Conservation (phyloP, 108 stramenopile genomes). For the Cyclotella choctawhatcheeana region DNA sequence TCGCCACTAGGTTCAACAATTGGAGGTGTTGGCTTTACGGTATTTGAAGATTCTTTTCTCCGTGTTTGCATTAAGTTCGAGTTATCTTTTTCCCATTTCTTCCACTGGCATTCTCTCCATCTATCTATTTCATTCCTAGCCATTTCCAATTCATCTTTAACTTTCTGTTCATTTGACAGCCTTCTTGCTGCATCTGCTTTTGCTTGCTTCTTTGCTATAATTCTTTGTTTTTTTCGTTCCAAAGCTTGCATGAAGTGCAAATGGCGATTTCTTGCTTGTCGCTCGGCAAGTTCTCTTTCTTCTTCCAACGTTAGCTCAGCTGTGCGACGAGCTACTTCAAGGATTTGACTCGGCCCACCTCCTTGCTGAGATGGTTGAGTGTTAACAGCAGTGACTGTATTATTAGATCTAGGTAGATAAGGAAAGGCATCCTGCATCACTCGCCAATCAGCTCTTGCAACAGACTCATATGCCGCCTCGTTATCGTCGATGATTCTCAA, state of each 20-base stretch:
- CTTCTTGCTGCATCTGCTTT: constrained; percentile 2
- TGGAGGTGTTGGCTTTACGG: not conserved
- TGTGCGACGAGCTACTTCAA: constrained; percentile 26
- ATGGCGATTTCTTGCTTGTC: constrained; percentile 8
- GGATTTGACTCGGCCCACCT: constrained; percentile 16
- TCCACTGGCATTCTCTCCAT: constrained; percentile 30
- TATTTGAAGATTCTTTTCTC: not conserved
- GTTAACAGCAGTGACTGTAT: not conserved
- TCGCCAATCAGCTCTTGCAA: constrained; percentile 48
- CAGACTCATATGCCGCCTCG: constrained; percentile 45
- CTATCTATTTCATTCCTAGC: constrained; percentile 38
- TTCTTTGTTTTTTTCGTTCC: constrained; percentile 32
- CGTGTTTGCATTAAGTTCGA: constrained; percentile 2
- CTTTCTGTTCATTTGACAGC: constrained; percentile 14
- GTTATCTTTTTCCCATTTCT: constrained; percentile 14
- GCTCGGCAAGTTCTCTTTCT: constrained; percentile 22
- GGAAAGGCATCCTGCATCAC: constrained; percentile 61
- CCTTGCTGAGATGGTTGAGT: constrained; percentile 15
- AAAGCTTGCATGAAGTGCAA: constrained; percentile 20
- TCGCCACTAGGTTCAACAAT: not conserved
- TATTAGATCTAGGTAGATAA: constrained; percentile 11
- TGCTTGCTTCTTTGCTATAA: constrained; percentile 23
- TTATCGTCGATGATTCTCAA: constrained; percentile 65
- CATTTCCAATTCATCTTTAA: constrained; percentile 13
- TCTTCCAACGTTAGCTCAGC: constrained; percentile 20